Evolutionary conservation across 495 filamentous ascomycete genomes (phyloP).

Genomic region (Xylaria venustula): DNA sequence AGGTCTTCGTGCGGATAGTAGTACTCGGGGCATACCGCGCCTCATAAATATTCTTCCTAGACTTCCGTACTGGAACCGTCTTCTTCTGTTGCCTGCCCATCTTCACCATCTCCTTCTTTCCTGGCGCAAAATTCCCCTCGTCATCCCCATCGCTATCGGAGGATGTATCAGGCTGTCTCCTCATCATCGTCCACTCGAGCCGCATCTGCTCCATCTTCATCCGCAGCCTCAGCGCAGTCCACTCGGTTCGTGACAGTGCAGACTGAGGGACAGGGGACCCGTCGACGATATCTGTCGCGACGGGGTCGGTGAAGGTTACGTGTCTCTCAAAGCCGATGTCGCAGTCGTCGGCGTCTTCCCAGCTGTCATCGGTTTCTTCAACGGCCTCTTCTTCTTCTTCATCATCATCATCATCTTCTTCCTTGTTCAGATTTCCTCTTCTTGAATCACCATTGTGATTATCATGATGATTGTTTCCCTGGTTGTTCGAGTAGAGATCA

Average conservation of each 20-base stretch:
- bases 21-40: too few species aligned
- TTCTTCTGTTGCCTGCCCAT: too few species aligned
- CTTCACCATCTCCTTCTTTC: too few species aligned
- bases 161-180: not conserved
- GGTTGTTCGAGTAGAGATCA: too few species aligned
- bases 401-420: not conserved
- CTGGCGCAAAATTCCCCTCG: too few species aligned
- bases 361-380: not conserved
- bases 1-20: too few species aligned
- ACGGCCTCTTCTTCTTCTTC: not conserved
- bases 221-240: not conserved
- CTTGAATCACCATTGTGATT: not conserved
- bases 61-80: too few species aligned
- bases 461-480: not conserved
- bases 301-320: constrained; percentile 3
- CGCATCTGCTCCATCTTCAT: not conserved
- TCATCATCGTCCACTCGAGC: not conserved
- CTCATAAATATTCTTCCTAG: too few species aligned
- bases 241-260: constrained; percentile 6
- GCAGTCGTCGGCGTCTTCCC: not conserved
- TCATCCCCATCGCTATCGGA: not conserved
- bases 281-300: constrained; percentile 2
- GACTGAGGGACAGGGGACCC: not conserved
- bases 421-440: not conserved
- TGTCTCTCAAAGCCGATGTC: constrained; percentile 2